Conservation (phyloP, 495 filamentous ascomycete species). For the Xylaria grammica region DNA sequence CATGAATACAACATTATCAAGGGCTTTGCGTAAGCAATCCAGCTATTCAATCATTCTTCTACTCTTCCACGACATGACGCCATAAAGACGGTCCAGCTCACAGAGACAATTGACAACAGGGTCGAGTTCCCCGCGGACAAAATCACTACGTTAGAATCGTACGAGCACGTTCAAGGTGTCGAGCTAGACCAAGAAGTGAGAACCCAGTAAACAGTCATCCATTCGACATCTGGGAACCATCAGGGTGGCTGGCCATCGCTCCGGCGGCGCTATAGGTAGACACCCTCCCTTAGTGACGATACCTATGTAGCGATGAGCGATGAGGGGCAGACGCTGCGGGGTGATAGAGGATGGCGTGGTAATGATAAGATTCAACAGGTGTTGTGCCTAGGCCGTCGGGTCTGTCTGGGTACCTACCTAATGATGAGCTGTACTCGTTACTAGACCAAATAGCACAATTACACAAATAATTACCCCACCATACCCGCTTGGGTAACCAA, state of each 20-base stretch:
- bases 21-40: slow-evolving; percentile 92
- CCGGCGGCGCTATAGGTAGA: too few species aligned
- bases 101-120: slow-evolving; percentile 48
- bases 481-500: too few species aligned
- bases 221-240: background rate
- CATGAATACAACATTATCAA: slow-evolving; percentile 87
- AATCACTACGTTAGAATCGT: slow-evolving; percentile 63
- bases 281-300: background rate
- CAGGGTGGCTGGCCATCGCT: background rate
- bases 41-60: slow-evolving; percentile 2
- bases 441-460: too few species aligned
- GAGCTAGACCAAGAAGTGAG: slow-evolving; percentile 74
- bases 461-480: too few species aligned
- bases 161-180: slow-evolving; percentile 71
- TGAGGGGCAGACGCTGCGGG: slow-evolving; percentile 21
- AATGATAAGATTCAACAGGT: background rate
- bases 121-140: slow-evolving; percentile 73
- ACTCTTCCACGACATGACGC: too few species aligned
- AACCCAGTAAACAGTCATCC: slow-evolving; percentile 63
- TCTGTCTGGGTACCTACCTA: background rate
- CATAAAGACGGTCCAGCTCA: background rate
- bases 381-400: background rate
- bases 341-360: slow-evolving; percentile 2
- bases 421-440: background rate
- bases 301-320: background rate